These are phyloP conservation scores for Houttuynia cordata DNA, from an alignment of 164 flowering plant species.

Conservation along the genomic window DNA sequence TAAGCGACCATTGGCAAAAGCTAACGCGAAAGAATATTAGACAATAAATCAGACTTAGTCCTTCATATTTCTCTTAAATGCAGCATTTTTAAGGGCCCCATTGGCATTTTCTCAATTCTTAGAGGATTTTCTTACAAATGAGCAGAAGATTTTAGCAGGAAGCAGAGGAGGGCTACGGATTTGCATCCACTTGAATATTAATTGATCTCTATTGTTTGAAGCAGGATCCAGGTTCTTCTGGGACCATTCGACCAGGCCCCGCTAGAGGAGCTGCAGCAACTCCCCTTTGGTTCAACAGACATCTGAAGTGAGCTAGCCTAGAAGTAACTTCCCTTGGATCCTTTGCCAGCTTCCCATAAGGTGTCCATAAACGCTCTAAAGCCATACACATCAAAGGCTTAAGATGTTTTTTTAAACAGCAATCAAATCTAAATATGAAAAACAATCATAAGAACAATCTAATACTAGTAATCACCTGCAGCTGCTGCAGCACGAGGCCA, in stretches of 20 bases:
- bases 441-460: not conserved
- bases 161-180: too few relatives aligned
- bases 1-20: too few relatives aligned
- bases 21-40: too few relatives aligned
- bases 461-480: conserved; percentile 39
- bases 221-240: conserved; percentile 69
- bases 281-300: conserved; percentile 79
- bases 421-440: too few relatives aligned
- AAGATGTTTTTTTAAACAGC: too few relatives aligned
- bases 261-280: conserved; percentile 66
- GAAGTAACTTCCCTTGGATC: conserved; percentile 37
- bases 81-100: too few relatives aligned
- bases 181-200: too few relatives aligned
- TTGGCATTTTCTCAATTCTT: too few relatives aligned
- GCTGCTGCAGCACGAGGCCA: conserved; percentile 99
- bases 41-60: too few relatives aligned
- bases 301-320: conserved; percentile 66
- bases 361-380: conserved; percentile 73
- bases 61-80: too few relatives aligned
- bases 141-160: too few relatives aligned
- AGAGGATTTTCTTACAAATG: too few relatives aligned
- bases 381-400: not conserved
- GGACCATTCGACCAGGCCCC: conserved; percentile 49
- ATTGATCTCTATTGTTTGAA: conserved; percentile 27
- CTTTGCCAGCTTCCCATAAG: conserved; percentile 47